phyloP scores from a whole-genome alignment of 495 filamentous ascomycete species.

The Bryoglossum gracile region DNA sequence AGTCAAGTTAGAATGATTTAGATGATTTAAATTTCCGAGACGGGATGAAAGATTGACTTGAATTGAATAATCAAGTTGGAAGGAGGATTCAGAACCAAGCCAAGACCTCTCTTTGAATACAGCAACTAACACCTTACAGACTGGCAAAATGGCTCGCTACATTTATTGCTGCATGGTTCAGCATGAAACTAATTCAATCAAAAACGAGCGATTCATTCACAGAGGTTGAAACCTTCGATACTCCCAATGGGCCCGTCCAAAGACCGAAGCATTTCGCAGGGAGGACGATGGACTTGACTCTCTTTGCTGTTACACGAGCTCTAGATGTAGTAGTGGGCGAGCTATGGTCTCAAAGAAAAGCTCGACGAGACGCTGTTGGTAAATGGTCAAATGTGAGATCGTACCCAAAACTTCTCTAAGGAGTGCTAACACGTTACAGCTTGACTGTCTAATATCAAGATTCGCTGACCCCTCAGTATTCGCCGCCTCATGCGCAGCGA shows the following conservation, averaged over 20 bases:
- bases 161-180: slow-evolving; percentile 45
- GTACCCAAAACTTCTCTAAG: neutral
- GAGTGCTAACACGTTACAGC: slow-evolving; percentile 12
- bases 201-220: slow-evolving; percentile 37
- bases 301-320: slow-evolving; percentile 72
- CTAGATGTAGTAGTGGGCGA: slow-evolving; percentile 63
- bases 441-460: slow-evolving; percentile 43
- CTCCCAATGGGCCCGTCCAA: slow-evolving; percentile 21
- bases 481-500: slow-evolving; percentile 62
- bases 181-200: slow-evolving; percentile 39
- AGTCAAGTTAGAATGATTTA: too few relatives aligned
- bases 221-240: slow-evolving; percentile 23
- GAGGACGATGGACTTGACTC: slow-evolving; percentile 76
- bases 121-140: slow-evolving; percentile 13
- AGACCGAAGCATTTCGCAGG: slow-evolving; percentile 50
- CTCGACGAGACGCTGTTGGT: slow-evolving; percentile 29
- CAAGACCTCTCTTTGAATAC: too few relatives aligned
- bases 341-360: slow-evolving; percentile 49
- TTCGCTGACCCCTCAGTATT: slow-evolving; percentile 68
- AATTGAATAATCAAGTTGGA: too few relatives aligned
- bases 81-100: too few relatives aligned
- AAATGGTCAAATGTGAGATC: slow-evolving; percentile 39
- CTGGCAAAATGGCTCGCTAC: slow-evolving; percentile 38
- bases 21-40: too few relatives aligned
- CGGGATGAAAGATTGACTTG: too few relatives aligned